These are phyloP conservation scores for Podospora appendiculata DNA, from an alignment of 495 filamentous ascomycete species.

Conservation along the genomic window DNA sequence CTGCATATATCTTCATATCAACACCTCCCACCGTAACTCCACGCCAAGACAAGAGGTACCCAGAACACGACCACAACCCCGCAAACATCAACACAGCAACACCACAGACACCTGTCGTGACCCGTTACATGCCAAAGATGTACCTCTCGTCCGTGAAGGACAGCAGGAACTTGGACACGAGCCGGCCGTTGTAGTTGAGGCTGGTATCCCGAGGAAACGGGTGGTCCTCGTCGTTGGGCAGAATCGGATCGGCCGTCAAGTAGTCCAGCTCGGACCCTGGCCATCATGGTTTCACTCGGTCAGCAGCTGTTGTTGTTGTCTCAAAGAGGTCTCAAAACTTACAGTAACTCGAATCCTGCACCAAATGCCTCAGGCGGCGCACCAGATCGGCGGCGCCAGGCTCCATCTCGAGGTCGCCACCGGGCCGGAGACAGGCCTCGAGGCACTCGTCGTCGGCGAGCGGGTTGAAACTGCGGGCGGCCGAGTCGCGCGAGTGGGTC, in stretches of 20 bases:
- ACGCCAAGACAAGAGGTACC: neutral
- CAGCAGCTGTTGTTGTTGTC: slow-evolving; percentile 5
- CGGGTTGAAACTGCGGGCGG: slow-evolving; percentile 37
- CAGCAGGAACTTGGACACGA: slow-evolving; percentile 41
- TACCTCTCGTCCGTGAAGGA: slow-evolving; percentile 40
- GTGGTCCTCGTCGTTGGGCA: slow-evolving; percentile 33
- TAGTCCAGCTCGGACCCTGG: slow-evolving; percentile 41
- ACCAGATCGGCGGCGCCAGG: slow-evolving; percentile 33
- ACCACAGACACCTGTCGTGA: too few relatives aligned
- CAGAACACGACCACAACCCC: neutral
- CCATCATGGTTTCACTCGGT: neutral
- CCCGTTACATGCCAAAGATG: slow-evolving; percentile 12
- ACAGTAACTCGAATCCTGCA: slow-evolving; percentile 31
- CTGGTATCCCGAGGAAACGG: slow-evolving; percentile 36
- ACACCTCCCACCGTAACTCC: neutral
- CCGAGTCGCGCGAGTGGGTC: slow-evolving; percentile 36
- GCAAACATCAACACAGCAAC: neutral
- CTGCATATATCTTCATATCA: too few relatives aligned
- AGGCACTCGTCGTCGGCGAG: slow-evolving; percentile 27
- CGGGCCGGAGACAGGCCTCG: slow-evolving; percentile 6
- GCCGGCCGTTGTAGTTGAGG: slow-evolving; percentile 40
- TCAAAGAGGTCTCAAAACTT: slow-evolving; percentile 7
- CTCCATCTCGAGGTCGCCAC: slow-evolving; percentile 26
- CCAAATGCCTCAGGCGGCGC: slow-evolving; percentile 27
- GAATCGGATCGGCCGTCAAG: slow-evolving; percentile 34